Evolutionary conservation across 495 filamentous ascomycete species (phyloP), one percentile per base, ranked within the genome.

Genomic region (Thermothielavioides terrestris): DNA sequence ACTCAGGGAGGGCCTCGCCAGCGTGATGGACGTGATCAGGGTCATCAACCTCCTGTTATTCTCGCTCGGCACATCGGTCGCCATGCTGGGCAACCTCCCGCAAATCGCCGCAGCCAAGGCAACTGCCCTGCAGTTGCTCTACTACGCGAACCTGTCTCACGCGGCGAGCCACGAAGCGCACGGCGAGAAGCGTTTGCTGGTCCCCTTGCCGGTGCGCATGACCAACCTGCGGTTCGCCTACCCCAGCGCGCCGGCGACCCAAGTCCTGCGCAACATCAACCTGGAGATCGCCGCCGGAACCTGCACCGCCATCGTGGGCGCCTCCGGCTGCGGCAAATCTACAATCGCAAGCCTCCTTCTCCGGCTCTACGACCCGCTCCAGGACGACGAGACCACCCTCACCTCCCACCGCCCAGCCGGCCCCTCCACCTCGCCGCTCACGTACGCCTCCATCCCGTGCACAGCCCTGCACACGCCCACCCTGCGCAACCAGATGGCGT

Each of bases 291-390:
- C 71, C 6, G 54, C 70, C 1, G 79, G 79, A 17, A 79, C 74
- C 0, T 83, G 76, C 50, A 85, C 79, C 3, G 88, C 87, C 4
- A 78, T 95, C 27, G 88, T 92, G 14, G 89, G 89, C 11, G 64
- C 77, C 4, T 95, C 89, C 0, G 94, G 94, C 0, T 85, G 80
- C 21, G 91, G 92, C 0, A 98, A 98, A 69, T 89, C 83, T 12
- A 97, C 94, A 1, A 77, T 96, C 35, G 78, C 82, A 1, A 81
- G 82, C 0, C 68, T 98, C 0, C 74, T 97, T 0, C 66, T 92
- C 1, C 60, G 63, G 17, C 46, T 65, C 1, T 62, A 73, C 50
- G 51, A 61, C 18, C 66, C 63, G 2, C 26, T 38, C 28, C 30
- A 4, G 8, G 1, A 6, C 36, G 6, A 21, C 36, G 2, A 6